These are phyloP conservation scores for Beta vulgaris DNA, from an alignment of 148 eudicot species.

Conservation along the genomic window DNA sequence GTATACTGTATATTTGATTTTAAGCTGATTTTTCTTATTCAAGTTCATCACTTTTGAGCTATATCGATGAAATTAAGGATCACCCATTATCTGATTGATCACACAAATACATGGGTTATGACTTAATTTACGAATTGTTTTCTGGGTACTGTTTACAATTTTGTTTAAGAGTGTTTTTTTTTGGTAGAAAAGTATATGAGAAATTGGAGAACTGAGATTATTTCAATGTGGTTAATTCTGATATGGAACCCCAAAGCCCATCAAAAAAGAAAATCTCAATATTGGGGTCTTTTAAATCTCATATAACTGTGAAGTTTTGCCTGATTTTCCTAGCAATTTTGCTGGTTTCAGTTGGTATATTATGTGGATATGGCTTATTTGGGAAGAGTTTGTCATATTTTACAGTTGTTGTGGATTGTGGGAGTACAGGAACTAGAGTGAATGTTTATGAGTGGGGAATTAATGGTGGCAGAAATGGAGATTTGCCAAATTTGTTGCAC, in stretches of 20 bases:
- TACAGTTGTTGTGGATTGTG: constrained; percentile 87
- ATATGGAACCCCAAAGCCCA: constrained; percentile 65
- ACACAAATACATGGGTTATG: constrained; percentile 5
- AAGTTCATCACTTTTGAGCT: constrained; percentile 1
- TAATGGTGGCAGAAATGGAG: constrained; percentile 19
- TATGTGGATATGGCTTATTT: constrained; percentile 25
- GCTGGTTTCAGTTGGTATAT: constrained; percentile 28
- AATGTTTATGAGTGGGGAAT: constrained; percentile 58
- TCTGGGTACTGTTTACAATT: constrained; percentile 9
- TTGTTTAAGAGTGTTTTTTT: background rate
- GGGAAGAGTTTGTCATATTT: constrained; percentile 36
- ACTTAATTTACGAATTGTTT: constrained; percentile 5
- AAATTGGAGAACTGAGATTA: constrained; percentile 3
- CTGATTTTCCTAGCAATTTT: constrained; percentile 28
- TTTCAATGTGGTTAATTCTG: background rate
- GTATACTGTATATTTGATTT: background rate
- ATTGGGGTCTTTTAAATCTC: constrained; percentile 16
- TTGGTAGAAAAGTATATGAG: background rate
- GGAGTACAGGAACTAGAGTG: constrained; percentile 84
- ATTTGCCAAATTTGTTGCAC: constrained; percentile 52
- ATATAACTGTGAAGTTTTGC: constrained; percentile 28
- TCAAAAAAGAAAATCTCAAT: constrained; percentile 45
- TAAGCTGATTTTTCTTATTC: background rate
- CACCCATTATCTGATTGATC: constrained; percentile 7
- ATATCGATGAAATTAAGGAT: constrained; percentile 12